Conservation (phyloP, 805 yeast genomes). For the Tetrapisispora fleetii region DNA sequence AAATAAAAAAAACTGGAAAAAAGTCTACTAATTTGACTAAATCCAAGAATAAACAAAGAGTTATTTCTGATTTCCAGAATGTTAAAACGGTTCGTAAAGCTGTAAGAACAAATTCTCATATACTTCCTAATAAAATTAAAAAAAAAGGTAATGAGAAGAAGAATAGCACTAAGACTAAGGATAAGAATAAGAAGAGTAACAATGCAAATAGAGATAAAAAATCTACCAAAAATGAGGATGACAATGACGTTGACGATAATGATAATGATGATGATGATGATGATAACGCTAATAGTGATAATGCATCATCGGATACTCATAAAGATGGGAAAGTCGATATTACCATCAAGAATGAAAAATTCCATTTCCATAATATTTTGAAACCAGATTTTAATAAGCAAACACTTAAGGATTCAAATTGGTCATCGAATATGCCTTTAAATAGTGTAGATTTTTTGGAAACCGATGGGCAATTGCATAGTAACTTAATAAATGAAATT, state of each 20-base stretch:
- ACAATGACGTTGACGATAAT: not conserved
- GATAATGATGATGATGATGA: not conserved
- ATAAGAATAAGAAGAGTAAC: too few species aligned
- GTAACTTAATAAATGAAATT: not conserved
- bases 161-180: not conserved
- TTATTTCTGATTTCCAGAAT: constrained; percentile 23
- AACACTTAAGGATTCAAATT: constrained; percentile 6
- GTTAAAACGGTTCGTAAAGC: constrained; percentile 15
- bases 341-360: not conserved
- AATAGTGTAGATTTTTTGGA: constrained; percentile 9
- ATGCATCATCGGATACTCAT: not conserved
- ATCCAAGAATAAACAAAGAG: constrained; percentile 14
- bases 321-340: not conserved
- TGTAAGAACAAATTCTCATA: constrained; percentile 1
- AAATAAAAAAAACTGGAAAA: not conserved
- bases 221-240: not conserved
- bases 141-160: not conserved
- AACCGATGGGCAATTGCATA: not conserved
- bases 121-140: not conserved
- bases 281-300: not conserved
- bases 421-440: constrained; percentile 24
- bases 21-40: not conserved
- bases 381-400: constrained; percentile 1
- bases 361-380: not conserved
- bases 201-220: not conserved